Evolutionary conservation across 75 land plant genomes (phyloP).

Genomic region (Cupressus sempervirens): DNA sequence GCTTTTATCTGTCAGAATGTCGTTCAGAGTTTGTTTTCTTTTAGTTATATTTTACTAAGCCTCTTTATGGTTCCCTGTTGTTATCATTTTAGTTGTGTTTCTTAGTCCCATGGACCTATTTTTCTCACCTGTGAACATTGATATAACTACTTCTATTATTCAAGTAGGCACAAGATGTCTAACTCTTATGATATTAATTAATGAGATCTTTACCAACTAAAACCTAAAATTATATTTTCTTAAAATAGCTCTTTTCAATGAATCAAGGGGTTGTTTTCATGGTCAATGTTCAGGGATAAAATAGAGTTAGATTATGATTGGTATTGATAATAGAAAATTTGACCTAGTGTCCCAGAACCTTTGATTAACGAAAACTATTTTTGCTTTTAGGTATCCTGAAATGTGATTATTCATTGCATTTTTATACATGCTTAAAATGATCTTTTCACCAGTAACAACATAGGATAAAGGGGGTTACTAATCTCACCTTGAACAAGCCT

Average conservation of each 20-base stretch:
- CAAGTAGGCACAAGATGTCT: not conserved
- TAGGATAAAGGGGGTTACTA: not conserved
- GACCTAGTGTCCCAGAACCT: not conserved
- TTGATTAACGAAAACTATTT: too few relatives aligned
- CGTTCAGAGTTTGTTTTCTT: too few relatives aligned
- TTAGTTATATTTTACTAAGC: too few relatives aligned
- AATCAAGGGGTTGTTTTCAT: not conserved
- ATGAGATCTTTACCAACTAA: too few relatives aligned
- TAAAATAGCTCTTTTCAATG: not conserved
- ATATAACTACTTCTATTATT: too few relatives aligned
- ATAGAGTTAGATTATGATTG: not conserved
- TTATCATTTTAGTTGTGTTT: too few relatives aligned
- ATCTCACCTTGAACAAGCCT: slow-evolving; percentile 77
- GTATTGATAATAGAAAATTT: not conserved
- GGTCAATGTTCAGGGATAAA: not conserved
- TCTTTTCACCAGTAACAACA: not conserved
- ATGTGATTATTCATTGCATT: too few relatives aligned
- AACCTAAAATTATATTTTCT: too few relatives aligned
- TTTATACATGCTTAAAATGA: not conserved
- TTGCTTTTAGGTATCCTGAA: not conserved
- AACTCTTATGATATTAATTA: not conserved
- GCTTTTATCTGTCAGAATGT: too few relatives aligned
- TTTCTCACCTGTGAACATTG: too few relatives aligned
- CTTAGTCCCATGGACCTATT: too few relatives aligned
- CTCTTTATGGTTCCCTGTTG: too few relatives aligned